A percentile compares a stretch with the other conserved stretches of the same genome.
phyloP scores from a whole-genome alignment of 192 early-diverging fungal species.

The Coemansia umbellata region DNA sequence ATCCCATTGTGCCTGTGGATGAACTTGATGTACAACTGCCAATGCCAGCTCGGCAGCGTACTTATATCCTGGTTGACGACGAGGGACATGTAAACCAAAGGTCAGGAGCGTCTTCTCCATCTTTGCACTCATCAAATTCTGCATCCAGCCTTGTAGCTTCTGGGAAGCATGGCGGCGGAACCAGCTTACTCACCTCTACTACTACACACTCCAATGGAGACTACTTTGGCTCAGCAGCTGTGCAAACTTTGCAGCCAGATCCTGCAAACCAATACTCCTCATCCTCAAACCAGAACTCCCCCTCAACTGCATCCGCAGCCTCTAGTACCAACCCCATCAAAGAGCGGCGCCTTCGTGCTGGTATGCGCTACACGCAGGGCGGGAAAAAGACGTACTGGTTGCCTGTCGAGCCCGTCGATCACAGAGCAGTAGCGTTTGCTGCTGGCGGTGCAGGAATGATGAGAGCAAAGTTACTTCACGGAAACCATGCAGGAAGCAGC shows the following conservation, averaged over 20 bases:
- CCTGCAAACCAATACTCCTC: background rate
- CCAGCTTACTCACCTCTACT: background rate
- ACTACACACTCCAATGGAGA: background rate
- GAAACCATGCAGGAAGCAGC: conserved; percentile 5
- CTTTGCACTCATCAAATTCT: conserved; percentile 12
- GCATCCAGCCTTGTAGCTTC: conserved; percentile 6
- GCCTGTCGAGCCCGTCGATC: conserved; percentile 46
- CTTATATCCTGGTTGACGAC: conserved; percentile 25
- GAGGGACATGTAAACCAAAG: conserved; percentile 15
- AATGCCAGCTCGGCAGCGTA: conserved; percentile 38
- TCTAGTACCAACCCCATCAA: conserved; percentile 27
- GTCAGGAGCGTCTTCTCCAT: conserved; percentile 8
- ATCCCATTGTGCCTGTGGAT: conserved; percentile 60
- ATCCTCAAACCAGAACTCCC: background rate
- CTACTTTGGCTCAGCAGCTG: too few relatives aligned
- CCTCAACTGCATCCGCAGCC: background rate
- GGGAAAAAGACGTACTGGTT: conserved; percentile 56
- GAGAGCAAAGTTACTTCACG: conserved; percentile 22
- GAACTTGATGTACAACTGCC: conserved; percentile 54
- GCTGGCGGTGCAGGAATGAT: conserved; percentile 31
- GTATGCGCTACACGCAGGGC: conserved; percentile 53
- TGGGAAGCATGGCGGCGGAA: background rate
- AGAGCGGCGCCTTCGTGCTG: conserved; percentile 50
- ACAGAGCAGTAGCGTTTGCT: conserved; percentile 40
- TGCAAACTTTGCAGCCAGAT: too few relatives aligned